Evolutionary conservation across 352 stramenopile genomes (phyloP), one percentile per base, ranked within the genome.

Genomic region (Phytophthora litchii): DNA sequence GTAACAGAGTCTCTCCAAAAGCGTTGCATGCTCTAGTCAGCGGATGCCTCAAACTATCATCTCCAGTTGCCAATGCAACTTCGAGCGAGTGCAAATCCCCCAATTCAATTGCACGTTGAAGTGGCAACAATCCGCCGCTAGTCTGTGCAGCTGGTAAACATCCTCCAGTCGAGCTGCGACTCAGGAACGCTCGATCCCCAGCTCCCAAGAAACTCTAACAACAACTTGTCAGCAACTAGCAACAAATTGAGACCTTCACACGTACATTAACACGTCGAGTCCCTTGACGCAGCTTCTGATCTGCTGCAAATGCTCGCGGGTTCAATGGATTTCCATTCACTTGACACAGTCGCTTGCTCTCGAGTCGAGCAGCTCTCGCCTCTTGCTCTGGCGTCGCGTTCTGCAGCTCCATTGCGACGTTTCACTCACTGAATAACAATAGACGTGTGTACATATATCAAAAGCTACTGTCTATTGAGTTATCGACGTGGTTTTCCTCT

Each of bases 1-100:
- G 83, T 32, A 92, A 67, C 16, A 89, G 42, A 23, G 77, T 89
- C 54, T 92, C 83, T 25, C 80, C 80, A 38, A 78, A 67, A n/a
- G 59, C 63, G 49, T 85, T 88, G 35, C 67, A 66, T 8, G 29
- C 14, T 46, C 36, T 61, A 1, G 36, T 54, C 2, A 70, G 36
- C 31, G 17, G 11, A 14, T 42, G 23, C 5, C 23, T 27, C 23
- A 5, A 16, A 25, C 17, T 51, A 11, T 51, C 34, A 7, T 31
- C 6, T n/a, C 7, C 20, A 27, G 1, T 23, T n/a, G 25, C 25
- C 9, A 84, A 52, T 4, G 62, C 57, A 1, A 38, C 2, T 2
- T 66, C 45, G n/a, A 86, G 48, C 5, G 73, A 66, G 3, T 52
- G 16, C 4, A 81, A 12, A 56, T 84, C 70, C 2, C 83, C 83